phyloP scores from a whole-genome alignment of 768 basidiomycete genomes.

The Boletellus emodensis region DNA sequence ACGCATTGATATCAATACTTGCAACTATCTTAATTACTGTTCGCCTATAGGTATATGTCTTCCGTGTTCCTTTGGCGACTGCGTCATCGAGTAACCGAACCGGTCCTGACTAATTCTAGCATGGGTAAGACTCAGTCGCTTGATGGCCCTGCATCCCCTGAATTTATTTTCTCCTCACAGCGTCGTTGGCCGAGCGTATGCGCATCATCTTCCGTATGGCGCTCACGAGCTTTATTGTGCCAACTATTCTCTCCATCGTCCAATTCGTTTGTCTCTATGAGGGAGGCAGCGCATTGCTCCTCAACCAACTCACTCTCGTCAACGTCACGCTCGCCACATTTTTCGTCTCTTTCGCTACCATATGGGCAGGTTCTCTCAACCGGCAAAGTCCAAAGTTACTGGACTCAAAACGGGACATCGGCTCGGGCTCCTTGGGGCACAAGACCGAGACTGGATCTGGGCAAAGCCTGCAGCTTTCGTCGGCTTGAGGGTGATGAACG shows the following conservation, averaged over 20 bases:
- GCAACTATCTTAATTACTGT: not conserved
- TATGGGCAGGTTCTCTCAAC: slow-evolving; percentile 1
- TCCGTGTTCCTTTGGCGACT: slow-evolving; percentile 8
- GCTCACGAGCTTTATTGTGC: slow-evolving; percentile 26
- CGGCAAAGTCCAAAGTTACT: not conserved
- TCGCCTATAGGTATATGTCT: slow-evolving; percentile 5
- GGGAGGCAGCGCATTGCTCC: not conserved
- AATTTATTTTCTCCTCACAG: not conserved
- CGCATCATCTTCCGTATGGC: slow-evolving; percentile 20
- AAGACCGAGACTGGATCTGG: not conserved
- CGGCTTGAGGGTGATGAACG: no score
- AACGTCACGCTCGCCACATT: slow-evolving; percentile 8
- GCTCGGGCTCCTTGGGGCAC: not conserved
- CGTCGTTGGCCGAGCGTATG: slow-evolving; percentile 1
- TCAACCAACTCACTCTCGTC: not conserved
- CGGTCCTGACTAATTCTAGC: not conserved
- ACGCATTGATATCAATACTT: no score
- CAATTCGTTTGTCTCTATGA: slow-evolving; percentile 4
- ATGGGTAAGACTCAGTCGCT: not conserved
- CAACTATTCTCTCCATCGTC: slow-evolving; percentile 6
- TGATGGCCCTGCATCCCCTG: not conserved
- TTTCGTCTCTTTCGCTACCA: slow-evolving; percentile 1
- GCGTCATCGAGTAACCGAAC: not conserved
- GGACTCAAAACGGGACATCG: not conserved
- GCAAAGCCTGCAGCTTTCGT: no score